Evolutionary conservation across 2,329 filamentous ascomycete genomes (phyloP).

Genomic region (Pyrenophora teres): DNA sequence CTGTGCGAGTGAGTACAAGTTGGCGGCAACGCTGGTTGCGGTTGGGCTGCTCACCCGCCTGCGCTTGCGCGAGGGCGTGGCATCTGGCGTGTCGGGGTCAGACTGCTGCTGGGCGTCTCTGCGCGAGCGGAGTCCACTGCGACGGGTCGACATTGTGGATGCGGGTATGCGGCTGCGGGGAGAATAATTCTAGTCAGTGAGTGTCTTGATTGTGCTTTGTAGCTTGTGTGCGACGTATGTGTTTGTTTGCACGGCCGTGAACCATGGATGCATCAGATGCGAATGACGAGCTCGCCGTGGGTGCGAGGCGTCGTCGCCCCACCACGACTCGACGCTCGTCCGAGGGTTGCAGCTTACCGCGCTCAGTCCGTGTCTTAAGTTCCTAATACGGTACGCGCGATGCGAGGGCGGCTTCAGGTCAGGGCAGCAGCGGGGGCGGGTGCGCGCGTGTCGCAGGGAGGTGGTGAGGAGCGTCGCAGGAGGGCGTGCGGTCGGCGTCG

Average conservation of each 20-base stretch:
- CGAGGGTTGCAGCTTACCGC: slow-evolving; percentile 19
- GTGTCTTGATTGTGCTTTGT: slow-evolving; percentile 1
- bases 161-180: slow-evolving; percentile 14
- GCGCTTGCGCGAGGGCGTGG: slow-evolving; percentile 55
- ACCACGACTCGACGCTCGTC: slow-evolving; percentile 19
- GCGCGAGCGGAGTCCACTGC: slow-evolving; percentile 22
- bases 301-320: slow-evolving; percentile 10
- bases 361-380: slow-evolving; percentile 7
- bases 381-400: slow-evolving; percentile 5
- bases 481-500: slow-evolving; percentile 8
- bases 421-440: slow-evolving; percentile 4
- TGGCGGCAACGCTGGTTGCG: slow-evolving; percentile 3
- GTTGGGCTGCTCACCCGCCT: slow-evolving; percentile 48
- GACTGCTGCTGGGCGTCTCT: slow-evolving; percentile 41
- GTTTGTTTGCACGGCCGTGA: slow-evolving; percentile 10
- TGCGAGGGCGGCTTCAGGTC: background rate
- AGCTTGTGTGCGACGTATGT: slow-evolving; percentile 2
- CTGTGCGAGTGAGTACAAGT: slow-evolving; percentile 31
- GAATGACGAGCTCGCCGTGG: slow-evolving; percentile 4
- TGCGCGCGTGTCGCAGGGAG: background rate
- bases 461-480: slow-evolving; percentile 2
- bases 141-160: slow-evolving; percentile 24
- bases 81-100: slow-evolving; percentile 53
- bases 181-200: slow-evolving; percentile 22
- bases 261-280: slow-evolving; percentile 8